A percentile compares a stretch with the other conserved stretches of the same genome.
These are phyloP conservation scores for Sarocladium kiliense DNA, from an alignment of 2,329 filamentous ascomycete species.

Conservation along the genomic window DNA sequence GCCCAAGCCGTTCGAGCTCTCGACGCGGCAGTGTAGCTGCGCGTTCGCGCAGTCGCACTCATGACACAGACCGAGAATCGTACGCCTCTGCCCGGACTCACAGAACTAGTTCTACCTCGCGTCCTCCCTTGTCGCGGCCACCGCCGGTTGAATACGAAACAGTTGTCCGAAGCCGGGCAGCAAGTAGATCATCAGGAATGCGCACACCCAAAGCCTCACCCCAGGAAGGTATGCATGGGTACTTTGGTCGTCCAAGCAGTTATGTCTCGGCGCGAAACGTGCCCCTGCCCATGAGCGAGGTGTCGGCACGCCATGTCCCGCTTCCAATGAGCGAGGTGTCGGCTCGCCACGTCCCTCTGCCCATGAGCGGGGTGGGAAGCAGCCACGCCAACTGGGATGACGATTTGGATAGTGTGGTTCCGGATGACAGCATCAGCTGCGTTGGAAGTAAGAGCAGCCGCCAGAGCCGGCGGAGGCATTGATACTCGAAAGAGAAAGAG, in stretches of 20 bases:
- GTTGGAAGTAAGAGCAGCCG: constrained; percentile 36
- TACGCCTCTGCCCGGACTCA: constrained; percentile 40
- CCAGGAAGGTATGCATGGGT: background rate
- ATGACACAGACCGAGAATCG: constrained; percentile 24
- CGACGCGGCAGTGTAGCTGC: constrained; percentile 1
- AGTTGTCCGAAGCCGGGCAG: constrained; percentile 25
- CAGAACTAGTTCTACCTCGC: constrained; percentile 29
- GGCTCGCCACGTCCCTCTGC: constrained; percentile 3
- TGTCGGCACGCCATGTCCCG: constrained; percentile 14
- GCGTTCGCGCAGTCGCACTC: background rate
- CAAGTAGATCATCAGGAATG: constrained; percentile 18
- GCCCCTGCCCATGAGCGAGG: constrained; percentile 13
- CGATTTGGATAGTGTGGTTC: constrained; percentile 49
- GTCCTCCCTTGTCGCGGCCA: constrained; percentile 6
- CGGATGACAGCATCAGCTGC: constrained; percentile 58
- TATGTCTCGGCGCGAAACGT: constrained; percentile 16
- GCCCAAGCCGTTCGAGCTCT: background rate
- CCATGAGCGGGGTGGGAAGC: constrained; percentile 35
- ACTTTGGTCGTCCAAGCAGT: background rate
- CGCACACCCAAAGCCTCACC: constrained; percentile 4
- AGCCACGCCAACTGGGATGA: constrained; percentile 39
- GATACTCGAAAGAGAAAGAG: background rate
- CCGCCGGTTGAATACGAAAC: constrained; percentile 20
- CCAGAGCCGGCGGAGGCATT: constrained; percentile 1
- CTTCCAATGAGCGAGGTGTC: constrained; percentile 19